phyloP scores from a whole-genome alignment of 345 rosid genomes.

The Brassica napus region DNA sequence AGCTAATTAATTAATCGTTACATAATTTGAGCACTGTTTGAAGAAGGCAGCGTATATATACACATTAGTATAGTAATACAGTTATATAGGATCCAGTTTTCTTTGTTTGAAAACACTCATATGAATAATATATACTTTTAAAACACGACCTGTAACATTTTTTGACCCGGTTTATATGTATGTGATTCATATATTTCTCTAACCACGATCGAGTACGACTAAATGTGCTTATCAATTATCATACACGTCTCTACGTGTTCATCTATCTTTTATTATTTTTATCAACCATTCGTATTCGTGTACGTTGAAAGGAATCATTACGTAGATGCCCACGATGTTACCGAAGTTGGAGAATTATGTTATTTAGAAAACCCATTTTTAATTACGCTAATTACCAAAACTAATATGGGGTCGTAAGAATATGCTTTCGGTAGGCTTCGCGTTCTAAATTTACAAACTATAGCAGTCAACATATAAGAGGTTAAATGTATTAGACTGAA shows the following conservation, averaged over 20 bases:
- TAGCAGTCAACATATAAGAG: not conserved
- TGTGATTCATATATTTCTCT: not conserved
- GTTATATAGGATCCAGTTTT: not conserved
- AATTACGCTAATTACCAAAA: not conserved
- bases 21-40: not conserved
- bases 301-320: constrained; percentile 29
- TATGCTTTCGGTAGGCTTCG: constrained; percentile 3
- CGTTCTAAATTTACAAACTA: not conserved
- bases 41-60: not conserved
- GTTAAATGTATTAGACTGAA: not conserved
- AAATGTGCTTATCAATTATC: constrained; percentile 16
- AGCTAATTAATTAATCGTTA: not conserved
- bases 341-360: constrained; percentile 14
- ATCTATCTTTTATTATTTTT: not conserved
- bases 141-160: not conserved
- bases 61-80: not conserved
- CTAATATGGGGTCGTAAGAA: not conserved
- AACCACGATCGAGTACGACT: not conserved
- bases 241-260: constrained; percentile 28
- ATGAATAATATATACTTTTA: too few relatives aligned
- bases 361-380: not conserved
- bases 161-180: not conserved
- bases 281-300: constrained; percentile 22
- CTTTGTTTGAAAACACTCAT: not conserved
- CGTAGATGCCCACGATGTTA: constrained; percentile 17